Conservation (phyloP, 2,329 filamentous ascomycete species). For the Cladosporium velox region DNA sequence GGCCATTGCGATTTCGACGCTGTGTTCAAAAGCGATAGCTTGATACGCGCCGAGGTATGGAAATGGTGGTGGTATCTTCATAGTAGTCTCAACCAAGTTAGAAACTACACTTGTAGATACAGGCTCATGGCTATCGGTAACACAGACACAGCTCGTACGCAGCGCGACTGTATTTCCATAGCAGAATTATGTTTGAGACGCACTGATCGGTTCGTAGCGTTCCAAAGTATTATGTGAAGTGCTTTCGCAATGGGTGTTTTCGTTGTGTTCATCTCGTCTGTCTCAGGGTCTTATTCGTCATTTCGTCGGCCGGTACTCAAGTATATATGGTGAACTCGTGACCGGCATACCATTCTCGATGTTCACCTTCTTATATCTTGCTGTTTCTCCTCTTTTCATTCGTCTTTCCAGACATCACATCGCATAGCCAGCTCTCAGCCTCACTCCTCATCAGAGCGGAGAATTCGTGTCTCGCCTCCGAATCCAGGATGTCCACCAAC, state of each 20-base stretch:
- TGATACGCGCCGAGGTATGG: not conserved
- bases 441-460: conserved; percentile 66
- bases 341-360: not conserved
- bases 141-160: no score
- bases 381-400: conserved; percentile 8
- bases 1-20: not conserved
- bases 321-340: no score
- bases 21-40: not conserved
- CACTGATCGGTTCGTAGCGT: no score
- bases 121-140: no score
- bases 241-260: not conserved
- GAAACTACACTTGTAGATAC: not conserved
- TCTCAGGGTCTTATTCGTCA: not conserved
- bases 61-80: not conserved
- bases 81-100: not conserved
- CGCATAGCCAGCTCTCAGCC: conserved; percentile 63
- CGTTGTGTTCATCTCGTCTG: not conserved
- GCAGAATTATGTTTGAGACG: no score
- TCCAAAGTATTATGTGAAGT: no score
- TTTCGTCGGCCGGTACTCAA: no score
- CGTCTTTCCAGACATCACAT: conserved; percentile 36
- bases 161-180: not conserved
- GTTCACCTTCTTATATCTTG: conserved; percentile 4
- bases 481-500: conserved; percentile 68
- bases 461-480: conserved; percentile 70